Evolutionary conservation across 805 yeast species (phyloP).

Genomic region (Sugiyamaella boreocaroliniensis): DNA sequence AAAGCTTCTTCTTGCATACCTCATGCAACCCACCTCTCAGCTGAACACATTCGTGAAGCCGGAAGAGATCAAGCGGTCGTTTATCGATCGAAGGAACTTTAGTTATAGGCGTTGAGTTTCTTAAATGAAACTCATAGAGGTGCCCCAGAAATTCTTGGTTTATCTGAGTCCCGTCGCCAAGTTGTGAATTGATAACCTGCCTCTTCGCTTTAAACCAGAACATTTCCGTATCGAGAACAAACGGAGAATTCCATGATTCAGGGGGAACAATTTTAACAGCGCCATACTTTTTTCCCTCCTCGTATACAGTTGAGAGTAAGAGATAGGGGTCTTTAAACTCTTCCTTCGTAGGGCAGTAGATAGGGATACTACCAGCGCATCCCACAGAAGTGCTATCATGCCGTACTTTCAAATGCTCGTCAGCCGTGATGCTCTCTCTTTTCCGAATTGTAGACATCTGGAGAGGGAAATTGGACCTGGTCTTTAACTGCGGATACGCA

Average conservation of each 20-base stretch:
- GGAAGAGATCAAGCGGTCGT: constrained; percentile 56
- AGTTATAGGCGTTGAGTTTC: constrained; percentile 25
- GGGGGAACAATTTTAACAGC: constrained; percentile 67
- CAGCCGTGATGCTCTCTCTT: not conserved
- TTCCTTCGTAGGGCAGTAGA: constrained; percentile 41
- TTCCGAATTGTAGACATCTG: constrained; percentile 29
- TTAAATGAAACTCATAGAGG: constrained; percentile 39
- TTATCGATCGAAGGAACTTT: constrained; percentile 64
- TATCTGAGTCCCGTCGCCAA: not conserved
- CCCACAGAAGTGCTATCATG: constrained; percentile 9
- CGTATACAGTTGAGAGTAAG: constrained; percentile 45
- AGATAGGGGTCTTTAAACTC: constrained; percentile 54
- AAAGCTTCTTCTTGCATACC: constrained; percentile 59
- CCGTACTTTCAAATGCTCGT: not conserved
- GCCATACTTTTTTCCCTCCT: constrained; percentile 51
- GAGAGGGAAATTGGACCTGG: constrained; percentile 40
- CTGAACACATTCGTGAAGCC: constrained; percentile 50
- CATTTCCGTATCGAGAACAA: constrained; percentile 37
- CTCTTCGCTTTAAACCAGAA: constrained; percentile 46
- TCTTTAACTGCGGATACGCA: constrained; percentile 40
- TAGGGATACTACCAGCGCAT: constrained; percentile 36
- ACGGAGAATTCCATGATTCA: constrained; percentile 33
- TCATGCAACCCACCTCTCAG: constrained; percentile 59
- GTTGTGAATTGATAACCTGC: constrained; percentile 25
- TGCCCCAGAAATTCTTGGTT: constrained; percentile 40